Evolutionary conservation across 2,329 filamentous ascomycete genomes (phyloP).

Genomic region (Myriosclerotinia duriaeana): DNA sequence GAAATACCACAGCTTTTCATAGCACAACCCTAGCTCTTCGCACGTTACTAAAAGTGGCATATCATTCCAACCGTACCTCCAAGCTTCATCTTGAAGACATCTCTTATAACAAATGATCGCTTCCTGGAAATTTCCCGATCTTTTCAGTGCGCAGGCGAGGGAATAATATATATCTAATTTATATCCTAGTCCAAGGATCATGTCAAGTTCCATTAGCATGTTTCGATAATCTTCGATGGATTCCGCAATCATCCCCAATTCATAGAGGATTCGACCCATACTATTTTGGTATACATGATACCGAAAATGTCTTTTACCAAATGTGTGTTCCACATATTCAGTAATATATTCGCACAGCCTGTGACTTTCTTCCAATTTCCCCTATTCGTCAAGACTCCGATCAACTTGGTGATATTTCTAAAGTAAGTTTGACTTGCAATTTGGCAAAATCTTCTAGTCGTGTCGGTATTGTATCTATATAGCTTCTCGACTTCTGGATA

Average conservation of each 20-base stretch:
- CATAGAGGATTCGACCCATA: fast-evolving
- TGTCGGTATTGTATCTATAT: not conserved
- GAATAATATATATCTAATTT: too few species aligned
- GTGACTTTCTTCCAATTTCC: not conserved
- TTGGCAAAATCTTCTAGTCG: not conserved
- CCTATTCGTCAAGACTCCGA: fast-evolving
- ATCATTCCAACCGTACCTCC: fast-evolving
- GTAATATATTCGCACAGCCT: not conserved
- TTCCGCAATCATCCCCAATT: not conserved
- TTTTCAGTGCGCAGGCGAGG: fast-evolving
- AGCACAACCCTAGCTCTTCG: fast-evolving
- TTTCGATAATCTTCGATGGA: not conserved
- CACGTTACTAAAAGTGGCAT: fast-evolving
- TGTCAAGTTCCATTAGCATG: fast-evolving
- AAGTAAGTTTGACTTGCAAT: not conserved
- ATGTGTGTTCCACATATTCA: not conserved
- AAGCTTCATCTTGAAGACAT: fast-evolving
- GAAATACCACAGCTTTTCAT: not conserved
- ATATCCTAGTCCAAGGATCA: too few species aligned
- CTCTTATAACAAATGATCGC: not conserved
- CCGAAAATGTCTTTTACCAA: not conserved
- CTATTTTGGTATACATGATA: fast-evolving
- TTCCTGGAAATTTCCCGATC: not conserved
- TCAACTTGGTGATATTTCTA: fast-evolving
- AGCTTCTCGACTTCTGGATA: not conserved